Conservation (phyloP, 495 filamentous ascomycete species). For the Daldinia grandis region DNA sequence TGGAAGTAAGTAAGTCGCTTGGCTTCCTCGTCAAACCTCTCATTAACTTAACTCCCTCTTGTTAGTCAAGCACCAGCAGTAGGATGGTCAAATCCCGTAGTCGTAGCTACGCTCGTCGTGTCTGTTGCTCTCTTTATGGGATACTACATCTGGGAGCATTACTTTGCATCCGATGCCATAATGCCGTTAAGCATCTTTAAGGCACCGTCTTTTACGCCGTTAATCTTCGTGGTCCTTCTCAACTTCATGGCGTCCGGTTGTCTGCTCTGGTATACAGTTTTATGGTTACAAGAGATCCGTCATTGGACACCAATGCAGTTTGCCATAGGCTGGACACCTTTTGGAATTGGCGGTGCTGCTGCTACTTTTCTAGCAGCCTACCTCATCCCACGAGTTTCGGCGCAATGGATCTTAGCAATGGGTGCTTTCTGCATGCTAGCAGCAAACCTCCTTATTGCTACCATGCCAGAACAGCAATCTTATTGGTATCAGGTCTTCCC, state of each 20-base stretch:
- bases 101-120: neutral
- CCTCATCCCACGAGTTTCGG: constrained; percentile 54
- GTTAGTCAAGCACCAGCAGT: neutral
- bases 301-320: constrained; percentile 56
- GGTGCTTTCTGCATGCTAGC: constrained; percentile 52
- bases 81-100: neutral
- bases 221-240: constrained; percentile 60
- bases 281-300: constrained; percentile 58
- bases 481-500: constrained; percentile 59
- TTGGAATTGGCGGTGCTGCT: constrained; percentile 51
- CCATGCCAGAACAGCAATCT: constrained; percentile 57
- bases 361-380: constrained; percentile 58
- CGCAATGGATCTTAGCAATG: constrained; percentile 62
- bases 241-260: constrained; percentile 62
- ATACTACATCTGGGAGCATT: neutral
- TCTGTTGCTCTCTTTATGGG: neutral
- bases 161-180: neutral
- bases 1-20: neutral
- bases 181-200: constrained; percentile 54
- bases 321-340: constrained; percentile 55
- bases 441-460: constrained; percentile 55
- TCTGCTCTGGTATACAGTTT: constrained; percentile 56
- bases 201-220: constrained; percentile 56
- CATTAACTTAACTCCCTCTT: neutral
- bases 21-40: neutral